Base-by-base conservation (phyloP, 2,329 filamentous ascomycete species). In the Sclerotinia trifoliorum region DNA sequence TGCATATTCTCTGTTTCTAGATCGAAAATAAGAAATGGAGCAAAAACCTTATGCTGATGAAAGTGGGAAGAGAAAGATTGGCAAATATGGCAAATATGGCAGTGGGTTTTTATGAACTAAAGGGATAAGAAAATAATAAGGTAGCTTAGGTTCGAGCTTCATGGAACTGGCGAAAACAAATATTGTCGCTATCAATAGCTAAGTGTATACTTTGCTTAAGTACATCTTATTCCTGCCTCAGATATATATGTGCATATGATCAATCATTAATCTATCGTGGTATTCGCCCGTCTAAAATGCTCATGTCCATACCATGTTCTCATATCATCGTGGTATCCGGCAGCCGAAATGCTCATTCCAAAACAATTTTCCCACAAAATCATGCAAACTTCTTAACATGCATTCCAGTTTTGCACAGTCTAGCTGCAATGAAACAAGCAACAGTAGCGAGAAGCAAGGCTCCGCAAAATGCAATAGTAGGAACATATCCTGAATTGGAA, bases 381-480 rank as follows among this genome's bases (percentile, higher is more conserved):
- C 32, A 61, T 49, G 65, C 65, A 24, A 66, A 42, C 32, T 61
- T 42, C 55, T 21, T 44, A 10, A 66, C 6, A 51, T 51, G 10
- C n/a, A 48, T 29, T 24, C 65, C 65, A 29, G 65, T 66, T 39
- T 66, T 66, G 10, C 26, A 21, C 32, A 60, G 5, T 8, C 65
- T 66, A 24, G 65, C 48, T 26, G 65, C 55, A 10, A 52, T 15
- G 1, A 66, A 61, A 17, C 35, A 66, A n/a, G 48, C 29, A 11
- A 61, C 65, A 4, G 65, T 35, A 21, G 44, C n/a, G n/a, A 61
- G 35, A 15, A 68, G 32, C 17, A 49, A 39, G 15, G 48, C 39
- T 15, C 66, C 66, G 24, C 57, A 67, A n/a, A 62, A 67, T 39
- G n/a, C 29, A 15, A 64, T 68, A 2, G 66, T 51, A 32, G 58